Base-by-base conservation (phyloP, 2,329 filamentous ascomycete species). In the Zelopaecilomyces penicillatus region DNA sequence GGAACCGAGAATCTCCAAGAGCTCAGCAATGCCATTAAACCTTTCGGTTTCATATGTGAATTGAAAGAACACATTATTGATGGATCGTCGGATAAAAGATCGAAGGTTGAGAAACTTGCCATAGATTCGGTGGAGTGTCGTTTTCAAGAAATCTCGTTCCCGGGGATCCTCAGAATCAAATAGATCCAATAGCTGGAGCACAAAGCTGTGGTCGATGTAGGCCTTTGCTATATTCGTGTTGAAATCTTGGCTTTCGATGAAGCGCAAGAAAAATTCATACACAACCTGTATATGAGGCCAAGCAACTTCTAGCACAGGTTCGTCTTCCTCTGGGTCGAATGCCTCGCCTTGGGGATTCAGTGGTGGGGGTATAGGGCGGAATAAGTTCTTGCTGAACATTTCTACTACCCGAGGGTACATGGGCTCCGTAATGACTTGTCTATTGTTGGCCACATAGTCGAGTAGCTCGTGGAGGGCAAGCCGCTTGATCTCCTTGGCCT, bases 11-110 rank as follows among this genome's bases (percentile, higher is more conserved):
- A 98, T 98, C 64, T 98, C 93, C 32, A 98, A 76, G 30, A 98
- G 74, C 65, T 98, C 93, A 3, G 93, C 93, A 59, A 98, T 96
- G 43, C 93, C 93, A 58, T 98, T 98, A 72, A 98, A 97, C 47
- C 93, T 80, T 67, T 98, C 93, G 4, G 93, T 98, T 68, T 98
- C 93, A 64, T 98, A 98, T 49, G 89, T 90, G 66, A 98, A 98
- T 63, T 98, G 93, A 76, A 98, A 98, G 71, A 98, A 98, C 57
- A 98, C 93, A 60, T 98, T 97, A 79, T 98, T 98, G 76, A 98
- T 98, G 45, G 93, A 98, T 57, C 93, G 82, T 61, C 93, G 80
- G 61, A 98, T 98, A 66, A 95, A 98, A 30, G 93, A 97, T 49
- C 93, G 84, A 51, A 98, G 75, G 65, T 98, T 98, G 57, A 98